Conservation (phyloP, 1,284 basidiomycete species). For the Athelia sp. region DNA sequence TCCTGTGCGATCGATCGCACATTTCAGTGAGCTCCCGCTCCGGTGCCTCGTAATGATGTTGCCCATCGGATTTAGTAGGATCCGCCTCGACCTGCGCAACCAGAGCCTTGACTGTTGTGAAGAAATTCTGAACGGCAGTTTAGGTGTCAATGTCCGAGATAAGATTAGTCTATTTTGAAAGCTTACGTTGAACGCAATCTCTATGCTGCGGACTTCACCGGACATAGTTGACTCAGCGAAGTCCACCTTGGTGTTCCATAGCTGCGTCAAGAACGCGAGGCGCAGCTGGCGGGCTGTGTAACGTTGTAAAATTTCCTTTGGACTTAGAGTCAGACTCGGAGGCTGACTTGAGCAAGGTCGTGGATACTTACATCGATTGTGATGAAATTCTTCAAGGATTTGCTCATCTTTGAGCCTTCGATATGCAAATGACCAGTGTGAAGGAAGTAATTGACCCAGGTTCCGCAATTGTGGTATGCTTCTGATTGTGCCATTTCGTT, state of each 20-base stretch:
- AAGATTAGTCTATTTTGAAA: slow-evolving; percentile 4
- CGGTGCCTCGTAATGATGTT: slow-evolving; percentile 57
- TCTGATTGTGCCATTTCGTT: slow-evolving; percentile 99
- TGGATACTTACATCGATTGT: slow-evolving; percentile 84
- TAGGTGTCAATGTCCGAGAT: background rate
- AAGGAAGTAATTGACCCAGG: slow-evolving; percentile 99
- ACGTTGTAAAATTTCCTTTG: slow-evolving; percentile 83
- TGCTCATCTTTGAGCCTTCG: slow-evolving; percentile 99
- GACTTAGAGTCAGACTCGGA: background rate
- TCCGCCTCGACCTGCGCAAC: slow-evolving; percentile 47
- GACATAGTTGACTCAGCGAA: slow-evolving; percentile 90
- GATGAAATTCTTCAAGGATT: slow-evolving; percentile 99
- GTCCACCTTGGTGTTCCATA: slow-evolving; percentile 93
- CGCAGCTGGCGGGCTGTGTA: slow-evolving; percentile 89
- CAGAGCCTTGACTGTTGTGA: slow-evolving; percentile 85
- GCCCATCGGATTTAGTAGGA: slow-evolving; percentile 46
- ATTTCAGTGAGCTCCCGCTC: slow-evolving; percentile 63
- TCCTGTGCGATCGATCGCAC: slow-evolving; percentile 33
- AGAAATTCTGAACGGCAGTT: slow-evolving; percentile 76
- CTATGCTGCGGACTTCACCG: slow-evolving; percentile 85
- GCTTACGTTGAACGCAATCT: slow-evolving; percentile 83
- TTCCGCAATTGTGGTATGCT: slow-evolving; percentile 87
- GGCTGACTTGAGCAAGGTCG: background rate
- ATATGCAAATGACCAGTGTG: slow-evolving; percentile 99
- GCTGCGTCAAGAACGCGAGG: slow-evolving; percentile 89